Conservation (phyloP, 164 flowering plant genomes). For the Tetracentron sinense region DNA sequence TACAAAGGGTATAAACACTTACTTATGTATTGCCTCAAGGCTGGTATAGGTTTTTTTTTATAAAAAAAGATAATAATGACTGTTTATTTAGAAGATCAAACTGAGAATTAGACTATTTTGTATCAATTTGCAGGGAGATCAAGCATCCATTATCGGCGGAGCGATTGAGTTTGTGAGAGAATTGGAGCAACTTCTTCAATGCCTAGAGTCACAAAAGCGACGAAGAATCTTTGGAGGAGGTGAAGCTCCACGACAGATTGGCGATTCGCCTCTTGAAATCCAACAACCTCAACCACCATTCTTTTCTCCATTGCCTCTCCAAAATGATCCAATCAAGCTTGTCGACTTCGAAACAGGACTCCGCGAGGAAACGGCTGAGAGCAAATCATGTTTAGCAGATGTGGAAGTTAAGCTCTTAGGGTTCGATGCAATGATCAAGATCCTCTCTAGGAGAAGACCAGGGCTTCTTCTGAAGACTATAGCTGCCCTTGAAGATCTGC, state of each 20-base stretch:
- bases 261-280: conserved; percentile 31
- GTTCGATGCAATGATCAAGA: conserved; percentile 85
- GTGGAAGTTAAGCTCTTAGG: conserved; percentile 85
- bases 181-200: conserved; percentile 86
- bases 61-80: too few relatives aligned
- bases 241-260: conserved; percentile 32
- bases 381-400: conserved; percentile 78
- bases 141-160: conserved; percentile 97
- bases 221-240: conserved; percentile 50
- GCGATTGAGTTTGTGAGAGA: conserved; percentile 96
- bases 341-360: conserved; percentile 40
- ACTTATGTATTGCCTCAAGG: too few relatives aligned
- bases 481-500: conserved; percentile 82
- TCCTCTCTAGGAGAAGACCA: conserved; percentile 74
- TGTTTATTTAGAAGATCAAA: neutral
- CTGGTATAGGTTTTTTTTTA: too few relatives aligned
- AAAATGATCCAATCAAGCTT: conserved; percentile 37
- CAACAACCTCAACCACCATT: conserved; percentile 38
- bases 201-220: conserved; percentile 87
- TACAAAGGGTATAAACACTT: conserved; percentile 67
- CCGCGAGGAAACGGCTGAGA: conserved; percentile 75
- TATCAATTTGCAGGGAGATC: conserved; percentile 69
- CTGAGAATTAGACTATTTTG: too few relatives aligned
- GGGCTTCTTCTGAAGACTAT: conserved; percentile 82
- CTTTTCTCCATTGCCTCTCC: conserved; percentile 35